Evolutionary conservation across 192 early-diverging fungal species (phyloP), one percentile per base, ranked within the genome.

Genomic region (Umbelopsis vinacea): DNA sequence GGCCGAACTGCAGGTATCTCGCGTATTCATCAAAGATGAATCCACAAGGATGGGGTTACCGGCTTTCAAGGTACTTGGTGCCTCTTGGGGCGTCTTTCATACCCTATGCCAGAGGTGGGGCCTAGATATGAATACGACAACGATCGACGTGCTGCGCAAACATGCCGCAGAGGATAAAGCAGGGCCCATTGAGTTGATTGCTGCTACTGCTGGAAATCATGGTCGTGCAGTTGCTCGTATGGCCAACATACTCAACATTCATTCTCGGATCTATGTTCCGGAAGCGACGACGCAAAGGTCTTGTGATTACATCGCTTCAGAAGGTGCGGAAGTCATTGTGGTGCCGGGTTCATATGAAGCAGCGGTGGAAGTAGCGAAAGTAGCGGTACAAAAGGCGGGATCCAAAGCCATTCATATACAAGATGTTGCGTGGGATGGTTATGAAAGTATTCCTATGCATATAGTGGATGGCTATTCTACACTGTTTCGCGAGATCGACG

Each of bases 71-170:
- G 12, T 63, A 6, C 57, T 63, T 4, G 57, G 57, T 17, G 57
- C 57, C 17, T 63, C 57, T n/a, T 63, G 57, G 57, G 57, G 57
- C 7, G 33, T 63, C 3, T 63, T 63, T 37, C n/a, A 63, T 33
- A 63, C 57, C 14, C 33, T 63, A 19, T 63, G 57, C 11, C 26
- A 63, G 33, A 29, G 57, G 14, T 63, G 57, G 57, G 12, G 37
- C 6, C 57, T 63, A 12, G 57, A 63, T 17, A n/a, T 63, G 0
- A 63, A 63, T 4, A 63, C 57, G 0, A 63, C 57, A 37, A 63
- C 29, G 17, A n/a, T 63, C 15, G 57, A 63, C 15, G 10, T 29
- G 29, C 57, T 63, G 33, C 12, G 33, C 24, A 63, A 63, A 19
- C 24, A 17, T 29, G 57, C 26, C 2, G 17, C 17, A 29, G 57